Conservation (phyloP, 2,329 filamentous ascomycete species). For the Aurifilum marmelostoma region DNA sequence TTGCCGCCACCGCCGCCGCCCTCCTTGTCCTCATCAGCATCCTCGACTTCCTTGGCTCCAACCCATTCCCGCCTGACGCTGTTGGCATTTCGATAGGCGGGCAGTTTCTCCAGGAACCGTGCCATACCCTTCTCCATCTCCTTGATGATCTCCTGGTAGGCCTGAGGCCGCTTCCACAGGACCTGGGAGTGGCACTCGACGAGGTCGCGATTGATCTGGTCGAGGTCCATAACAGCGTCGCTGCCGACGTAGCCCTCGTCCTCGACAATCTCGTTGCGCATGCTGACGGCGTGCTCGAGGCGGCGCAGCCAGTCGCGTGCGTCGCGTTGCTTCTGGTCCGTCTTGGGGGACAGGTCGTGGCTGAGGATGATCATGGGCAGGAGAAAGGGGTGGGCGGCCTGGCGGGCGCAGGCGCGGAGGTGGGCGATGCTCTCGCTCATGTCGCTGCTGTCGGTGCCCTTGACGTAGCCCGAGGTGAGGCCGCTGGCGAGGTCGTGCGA, state of each 20-base stretch:
- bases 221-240: slow-evolving; percentile 58
- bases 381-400: slow-evolving; percentile 61
- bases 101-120: slow-evolving; percentile 43
- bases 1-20: slow-evolving; percentile 1
- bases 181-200: slow-evolving; percentile 67
- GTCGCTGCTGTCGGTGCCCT: slow-evolving; percentile 62
- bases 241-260: slow-evolving; percentile 55
- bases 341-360: slow-evolving; percentile 58
- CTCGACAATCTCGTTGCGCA: slow-evolving; percentile 62
- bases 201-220: slow-evolving; percentile 63
- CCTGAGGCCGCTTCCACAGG: slow-evolving; percentile 65
- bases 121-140: slow-evolving; percentile 54
- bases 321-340: slow-evolving; percentile 65
- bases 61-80: slow-evolving; percentile 29
- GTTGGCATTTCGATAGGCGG: slow-evolving; percentile 25
- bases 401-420: slow-evolving; percentile 50
- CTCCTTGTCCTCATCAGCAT: neutral
- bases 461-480: slow-evolving; percentile 64
- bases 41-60: neutral
- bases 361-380: slow-evolving; percentile 62
- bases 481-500: slow-evolving; percentile 58
- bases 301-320: slow-evolving; percentile 64
- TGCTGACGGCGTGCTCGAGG: slow-evolving; percentile 63
- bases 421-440: slow-evolving; percentile 54
- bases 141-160: slow-evolving; percentile 57